Evolutionary conservation across 495 filamentous ascomycete species (phyloP).

Genomic region (Penicillium ochrochloron): DNA sequence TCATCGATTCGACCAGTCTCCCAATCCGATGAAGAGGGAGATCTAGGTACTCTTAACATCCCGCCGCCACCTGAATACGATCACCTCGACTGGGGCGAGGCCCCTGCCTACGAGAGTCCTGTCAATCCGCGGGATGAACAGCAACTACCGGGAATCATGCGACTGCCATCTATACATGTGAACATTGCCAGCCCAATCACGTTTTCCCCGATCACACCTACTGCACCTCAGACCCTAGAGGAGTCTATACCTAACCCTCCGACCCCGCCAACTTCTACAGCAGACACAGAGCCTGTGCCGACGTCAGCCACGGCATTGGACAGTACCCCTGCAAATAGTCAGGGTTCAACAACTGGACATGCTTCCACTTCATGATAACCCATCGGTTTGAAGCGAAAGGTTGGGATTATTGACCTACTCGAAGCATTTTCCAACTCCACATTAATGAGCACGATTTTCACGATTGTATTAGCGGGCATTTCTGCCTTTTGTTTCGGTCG

Average conservation of each 20-base stretch:
- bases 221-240: slow-evolving; percentile 7
- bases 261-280: slow-evolving; percentile 20
- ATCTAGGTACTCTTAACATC: slow-evolving; percentile 41
- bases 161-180: slow-evolving; percentile 47
- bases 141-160: slow-evolving; percentile 31
- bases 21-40: slow-evolving; percentile 37
- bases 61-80: slow-evolving; percentile 52
- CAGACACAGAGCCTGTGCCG: background rate
- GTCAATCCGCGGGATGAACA: slow-evolving; percentile 26
- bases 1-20: slow-evolving; percentile 24
- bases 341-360: slow-evolving; percentile 7
- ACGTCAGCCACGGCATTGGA: slow-evolving; percentile 16
- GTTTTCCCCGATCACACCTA: slow-evolving; percentile 39
- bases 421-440: background rate
- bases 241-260: slow-evolving; percentile 10
- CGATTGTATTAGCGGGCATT: slow-evolving; percentile 10
- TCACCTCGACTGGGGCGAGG: slow-evolving; percentile 55
- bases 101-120: slow-evolving; percentile 49
- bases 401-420: background rate
- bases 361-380: slow-evolving; percentile 12
- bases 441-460: slow-evolving; percentile 28
- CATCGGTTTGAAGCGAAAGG: no score
- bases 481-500: background rate
- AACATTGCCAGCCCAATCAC: slow-evolving; percentile 42
- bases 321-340: background rate